phyloP scores from a whole-genome alignment of 371 early-diverging fungal genomes.

The Rozella allomycis region DNA sequence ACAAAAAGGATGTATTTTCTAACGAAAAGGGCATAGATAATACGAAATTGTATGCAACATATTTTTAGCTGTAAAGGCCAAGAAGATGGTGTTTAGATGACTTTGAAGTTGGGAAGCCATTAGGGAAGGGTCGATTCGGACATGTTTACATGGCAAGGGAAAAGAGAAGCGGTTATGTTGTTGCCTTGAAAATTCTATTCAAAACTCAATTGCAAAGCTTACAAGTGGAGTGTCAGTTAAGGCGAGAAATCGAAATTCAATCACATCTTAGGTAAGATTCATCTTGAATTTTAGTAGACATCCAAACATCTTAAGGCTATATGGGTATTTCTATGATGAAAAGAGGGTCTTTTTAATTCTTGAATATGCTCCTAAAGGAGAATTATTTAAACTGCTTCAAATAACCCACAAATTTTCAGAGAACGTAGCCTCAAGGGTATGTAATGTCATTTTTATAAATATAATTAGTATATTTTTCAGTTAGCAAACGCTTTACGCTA shows the following conservation, averaged over 20 bases:
- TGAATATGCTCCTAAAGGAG: conserved; percentile 88
- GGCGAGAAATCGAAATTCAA: conserved; percentile 95
- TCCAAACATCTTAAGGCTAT: conserved; percentile 77
- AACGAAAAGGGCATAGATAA: too few relatives aligned
- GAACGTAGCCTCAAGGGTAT: conserved; percentile 44
- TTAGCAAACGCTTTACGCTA: conserved; percentile 67
- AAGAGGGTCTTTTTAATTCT: conserved; percentile 78
- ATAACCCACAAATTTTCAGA: conserved; percentile 48
- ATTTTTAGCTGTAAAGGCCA: too few relatives aligned
- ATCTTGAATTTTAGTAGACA: conserved; percentile 31
- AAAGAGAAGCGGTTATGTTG: conserved; percentile 53
- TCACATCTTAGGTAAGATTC: conserved; percentile 48
- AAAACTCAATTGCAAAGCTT: conserved; percentile 53
- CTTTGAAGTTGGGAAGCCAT: conserved; percentile 81
- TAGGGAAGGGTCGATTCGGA: conserved; percentile 96
- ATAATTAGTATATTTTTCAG: conserved; percentile 56
- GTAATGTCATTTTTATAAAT: conserved; percentile 1
- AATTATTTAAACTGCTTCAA: conserved; percentile 61
- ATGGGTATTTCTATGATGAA: conserved; percentile 91
- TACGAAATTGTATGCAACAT: too few relatives aligned
- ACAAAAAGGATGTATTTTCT: too few relatives aligned
- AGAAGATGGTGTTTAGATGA: conserved; percentile 59
- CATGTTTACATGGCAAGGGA: conserved; percentile 88
- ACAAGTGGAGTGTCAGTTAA: conserved; percentile 61
- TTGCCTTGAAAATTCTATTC: conserved; percentile 79